phyloP scores from a whole-genome alignment of 768 basidiomycete genomes.

The Boletellus ananas region DNA sequence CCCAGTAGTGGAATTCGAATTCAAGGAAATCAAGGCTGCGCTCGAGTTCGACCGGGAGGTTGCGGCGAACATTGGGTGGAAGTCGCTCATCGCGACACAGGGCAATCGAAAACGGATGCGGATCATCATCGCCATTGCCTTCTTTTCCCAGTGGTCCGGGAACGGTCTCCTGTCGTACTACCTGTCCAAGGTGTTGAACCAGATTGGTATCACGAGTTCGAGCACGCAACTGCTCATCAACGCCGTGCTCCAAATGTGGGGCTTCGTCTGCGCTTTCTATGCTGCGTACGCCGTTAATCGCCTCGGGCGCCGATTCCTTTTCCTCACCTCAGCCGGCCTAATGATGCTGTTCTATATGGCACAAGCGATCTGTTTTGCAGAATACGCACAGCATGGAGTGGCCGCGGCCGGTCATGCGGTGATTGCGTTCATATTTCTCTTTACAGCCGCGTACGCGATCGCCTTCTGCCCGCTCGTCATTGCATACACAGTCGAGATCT shows the following conservation, averaged over 20 bases:
- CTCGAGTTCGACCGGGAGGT: constrained; percentile 64
- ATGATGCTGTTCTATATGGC: constrained; percentile 66
- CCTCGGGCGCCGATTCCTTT: constrained; percentile 62
- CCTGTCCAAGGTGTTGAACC: constrained; percentile 62
- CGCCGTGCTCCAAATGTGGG: constrained; percentile 52
- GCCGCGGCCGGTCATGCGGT: constrained; percentile 48
- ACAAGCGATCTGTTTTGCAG: constrained; percentile 64
- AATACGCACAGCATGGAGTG: constrained; percentile 44
- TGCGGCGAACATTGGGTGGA: constrained; percentile 61
- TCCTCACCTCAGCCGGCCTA: constrained; percentile 52
- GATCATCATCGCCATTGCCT: constrained; percentile 60
- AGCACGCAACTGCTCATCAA: constrained; percentile 60
- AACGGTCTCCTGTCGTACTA: constrained; percentile 74
- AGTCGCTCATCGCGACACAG: constrained; percentile 57
- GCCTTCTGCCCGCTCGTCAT: constrained; percentile 74
- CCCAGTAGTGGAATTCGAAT: constrained; percentile 69
- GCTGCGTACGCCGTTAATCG: constrained; percentile 44
- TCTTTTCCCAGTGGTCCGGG: constrained; percentile 77
- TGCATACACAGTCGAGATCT: constrained; percentile 67
- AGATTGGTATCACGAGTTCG: constrained; percentile 54
- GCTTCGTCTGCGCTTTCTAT: constrained; percentile 14
- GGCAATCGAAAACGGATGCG: constrained; percentile 69
- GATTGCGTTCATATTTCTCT: constrained; percentile 55
- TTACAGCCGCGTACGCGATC: constrained; percentile 52
- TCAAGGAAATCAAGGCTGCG: constrained; percentile 77